Evolutionary conservation across 2,329 filamentous ascomycete genomes (phyloP).

Genomic region (Sclerotiophoma versabilis): DNA sequence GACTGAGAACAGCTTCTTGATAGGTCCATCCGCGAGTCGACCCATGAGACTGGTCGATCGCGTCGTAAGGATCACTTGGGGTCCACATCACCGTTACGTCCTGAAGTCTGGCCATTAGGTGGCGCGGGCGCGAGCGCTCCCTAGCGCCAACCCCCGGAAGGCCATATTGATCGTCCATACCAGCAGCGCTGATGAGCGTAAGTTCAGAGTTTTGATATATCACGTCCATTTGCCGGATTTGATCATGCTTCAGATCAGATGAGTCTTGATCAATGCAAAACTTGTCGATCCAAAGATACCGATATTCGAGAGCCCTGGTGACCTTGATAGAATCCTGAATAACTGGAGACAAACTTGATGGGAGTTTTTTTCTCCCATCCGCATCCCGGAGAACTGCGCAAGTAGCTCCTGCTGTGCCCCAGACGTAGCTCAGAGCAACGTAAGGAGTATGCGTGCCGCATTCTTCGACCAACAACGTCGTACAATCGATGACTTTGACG

Average conservation of each 20-base stretch:
- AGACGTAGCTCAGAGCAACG: background rate
- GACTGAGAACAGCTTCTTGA: background rate
- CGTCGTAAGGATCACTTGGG: background rate
- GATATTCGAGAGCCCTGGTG: background rate
- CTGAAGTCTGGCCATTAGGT: background rate
- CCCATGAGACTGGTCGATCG: background rate
- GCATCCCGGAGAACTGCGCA: background rate
- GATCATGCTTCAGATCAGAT: background rate
- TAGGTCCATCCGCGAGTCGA: background rate
- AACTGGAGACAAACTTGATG: background rate
- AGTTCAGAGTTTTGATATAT: background rate
- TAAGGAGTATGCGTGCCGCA: background rate
- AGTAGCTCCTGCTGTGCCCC: background rate
- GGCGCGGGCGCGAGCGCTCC: background rate
- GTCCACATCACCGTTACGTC: background rate
- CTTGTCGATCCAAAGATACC: background rate
- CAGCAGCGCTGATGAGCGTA: background rate
- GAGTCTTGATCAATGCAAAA: background rate
- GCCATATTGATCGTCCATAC: background rate
- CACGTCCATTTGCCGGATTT: background rate
- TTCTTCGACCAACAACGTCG: background rate
- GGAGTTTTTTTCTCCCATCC: background rate
- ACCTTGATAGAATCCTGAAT: background rate
- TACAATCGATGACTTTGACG: too few relatives aligned
- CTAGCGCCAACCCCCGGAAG: background rate